Conservation (phyloP, 768 basidiomycete genomes). For the Amanita exitialis region DNA sequence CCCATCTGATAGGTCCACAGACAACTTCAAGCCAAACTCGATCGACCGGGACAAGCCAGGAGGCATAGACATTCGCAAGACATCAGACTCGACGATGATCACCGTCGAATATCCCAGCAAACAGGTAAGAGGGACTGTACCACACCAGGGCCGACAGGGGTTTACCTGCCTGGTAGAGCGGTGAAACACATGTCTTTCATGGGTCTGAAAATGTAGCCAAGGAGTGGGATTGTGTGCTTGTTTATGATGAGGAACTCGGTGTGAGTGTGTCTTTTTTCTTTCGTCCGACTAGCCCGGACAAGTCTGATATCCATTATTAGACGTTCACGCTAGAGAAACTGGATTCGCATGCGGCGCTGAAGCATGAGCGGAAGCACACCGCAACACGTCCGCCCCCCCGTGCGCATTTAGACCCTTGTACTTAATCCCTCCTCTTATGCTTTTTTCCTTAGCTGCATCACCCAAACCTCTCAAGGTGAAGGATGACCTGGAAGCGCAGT, state of each 20-base stretch:
- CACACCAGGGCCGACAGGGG: not conserved
- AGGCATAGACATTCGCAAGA: constrained; percentile 48
- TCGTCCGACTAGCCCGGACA: not conserved
- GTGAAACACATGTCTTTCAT: constrained; percentile 44
- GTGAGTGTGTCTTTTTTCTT: constrained; percentile 27
- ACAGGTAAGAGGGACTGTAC: constrained; percentile 34
- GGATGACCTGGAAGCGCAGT: constrained; percentile 15
- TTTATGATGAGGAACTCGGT: constrained; percentile 68
- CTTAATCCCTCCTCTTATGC: constrained; percentile 3
- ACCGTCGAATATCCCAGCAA: constrained; percentile 56
- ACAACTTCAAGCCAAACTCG: constrained; percentile 68
- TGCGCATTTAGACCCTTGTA: constrained; percentile 13
- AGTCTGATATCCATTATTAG: constrained; percentile 23
- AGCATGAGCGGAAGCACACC: constrained; percentile 35
- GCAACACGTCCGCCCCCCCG: constrained; percentile 20
- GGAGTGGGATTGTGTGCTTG: constrained; percentile 68
- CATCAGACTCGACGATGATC: constrained; percentile 40
- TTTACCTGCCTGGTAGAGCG: constrained; percentile 23
- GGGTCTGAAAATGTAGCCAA: constrained; percentile 51
- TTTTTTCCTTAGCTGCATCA: constrained; percentile 13
- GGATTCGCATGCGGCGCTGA: constrained; percentile 52
- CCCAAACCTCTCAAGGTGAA: constrained; percentile 13
- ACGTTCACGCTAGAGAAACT: constrained; percentile 68
- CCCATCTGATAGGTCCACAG: constrained; percentile 23
- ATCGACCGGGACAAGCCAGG: constrained; percentile 60